Conservation (phyloP, 805 yeast species). For the Candida chilensis region DNA sequence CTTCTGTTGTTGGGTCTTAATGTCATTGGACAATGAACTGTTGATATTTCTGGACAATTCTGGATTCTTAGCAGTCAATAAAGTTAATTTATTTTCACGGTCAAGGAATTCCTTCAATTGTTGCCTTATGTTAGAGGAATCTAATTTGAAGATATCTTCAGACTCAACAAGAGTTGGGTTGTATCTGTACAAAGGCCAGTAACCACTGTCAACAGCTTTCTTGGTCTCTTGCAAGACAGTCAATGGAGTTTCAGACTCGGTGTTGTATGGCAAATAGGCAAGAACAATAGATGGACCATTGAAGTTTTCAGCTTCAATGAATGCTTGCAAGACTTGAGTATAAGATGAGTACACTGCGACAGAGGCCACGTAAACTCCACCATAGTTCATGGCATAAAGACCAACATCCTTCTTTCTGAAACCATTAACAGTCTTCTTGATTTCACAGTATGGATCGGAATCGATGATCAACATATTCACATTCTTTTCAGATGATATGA, state of each 20-base stretch:
- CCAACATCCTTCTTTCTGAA: conserved; percentile 87
- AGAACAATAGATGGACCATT: conserved; percentile 87
- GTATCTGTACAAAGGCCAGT: conserved; percentile 91
- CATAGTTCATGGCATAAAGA: conserved; percentile 88
- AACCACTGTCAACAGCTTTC: conserved; percentile 85
- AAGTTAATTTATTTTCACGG: conserved; percentile 80
- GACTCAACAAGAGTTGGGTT: conserved; percentile 50
- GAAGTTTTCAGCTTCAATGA: conserved; percentile 82
- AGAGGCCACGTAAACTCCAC: conserved; percentile 84
- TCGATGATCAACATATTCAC: conserved; percentile 83
- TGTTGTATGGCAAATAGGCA: conserved; percentile 75
- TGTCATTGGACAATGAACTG: conserved; percentile 50
- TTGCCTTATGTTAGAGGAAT: conserved; percentile 73
- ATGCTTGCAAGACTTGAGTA: conserved; percentile 83
- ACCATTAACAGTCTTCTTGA: conserved; percentile 27
- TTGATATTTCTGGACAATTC: conserved; percentile 66
- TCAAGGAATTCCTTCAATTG: conserved; percentile 75
- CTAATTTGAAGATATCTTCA: conserved; percentile 63
- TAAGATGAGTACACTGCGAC: conserved; percentile 91
- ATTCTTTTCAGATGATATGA: conserved; percentile 65
- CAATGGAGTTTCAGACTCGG: conserved; percentile 60
- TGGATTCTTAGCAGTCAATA: conserved; percentile 66
- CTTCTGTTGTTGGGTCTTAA: conserved; percentile 48
- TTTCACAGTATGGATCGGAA: conserved; percentile 57
- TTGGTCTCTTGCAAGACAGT: conserved; percentile 80